These are phyloP conservation scores for Trapa incisa DNA, from an alignment of 345 rosid genomes.

Conservation along the genomic window DNA sequence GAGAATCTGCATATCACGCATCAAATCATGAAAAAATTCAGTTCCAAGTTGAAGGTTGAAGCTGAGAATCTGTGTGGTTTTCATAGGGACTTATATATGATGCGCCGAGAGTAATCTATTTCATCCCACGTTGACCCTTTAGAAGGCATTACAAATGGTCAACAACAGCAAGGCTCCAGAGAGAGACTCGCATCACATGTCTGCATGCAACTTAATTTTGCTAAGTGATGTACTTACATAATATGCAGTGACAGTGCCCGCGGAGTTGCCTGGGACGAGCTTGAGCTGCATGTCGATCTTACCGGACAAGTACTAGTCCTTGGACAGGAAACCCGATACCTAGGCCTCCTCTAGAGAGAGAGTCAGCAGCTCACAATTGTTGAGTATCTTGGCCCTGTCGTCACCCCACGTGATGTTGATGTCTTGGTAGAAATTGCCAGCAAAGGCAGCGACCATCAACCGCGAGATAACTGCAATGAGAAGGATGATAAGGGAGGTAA, in stretches of 20 bases:
- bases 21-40: background rate
- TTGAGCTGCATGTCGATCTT: constrained; percentile 45
- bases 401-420: constrained; percentile 51
- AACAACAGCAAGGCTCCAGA: background rate
- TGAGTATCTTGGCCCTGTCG: constrained; percentile 42
- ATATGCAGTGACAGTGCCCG: constrained; percentile 46
- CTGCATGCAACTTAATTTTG: too few relatives aligned
- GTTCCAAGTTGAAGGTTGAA: too few relatives aligned
- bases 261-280: constrained; percentile 50
- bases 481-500: too few relatives aligned
- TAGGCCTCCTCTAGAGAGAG: constrained; percentile 42
- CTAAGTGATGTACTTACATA: constrained; percentile 21
- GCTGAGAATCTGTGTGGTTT: too few relatives aligned
- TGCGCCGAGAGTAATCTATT: constrained; percentile 46
- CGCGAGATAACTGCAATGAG: too few relatives aligned
- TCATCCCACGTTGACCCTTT: constrained; percentile 63
- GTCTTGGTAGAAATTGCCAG: constrained; percentile 29
- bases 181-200: too few relatives aligned
- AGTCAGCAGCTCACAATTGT: constrained; percentile 48
- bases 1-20: constrained; percentile 22
- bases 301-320: constrained; percentile 40
- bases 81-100: constrained; percentile 18
- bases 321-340: constrained; percentile 50
- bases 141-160: constrained; percentile 8
- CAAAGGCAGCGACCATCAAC: constrained; percentile 3